Base-by-base conservation (phyloP, 2,329 filamentous ascomycete species). In the Trichoderma breve region DNA sequence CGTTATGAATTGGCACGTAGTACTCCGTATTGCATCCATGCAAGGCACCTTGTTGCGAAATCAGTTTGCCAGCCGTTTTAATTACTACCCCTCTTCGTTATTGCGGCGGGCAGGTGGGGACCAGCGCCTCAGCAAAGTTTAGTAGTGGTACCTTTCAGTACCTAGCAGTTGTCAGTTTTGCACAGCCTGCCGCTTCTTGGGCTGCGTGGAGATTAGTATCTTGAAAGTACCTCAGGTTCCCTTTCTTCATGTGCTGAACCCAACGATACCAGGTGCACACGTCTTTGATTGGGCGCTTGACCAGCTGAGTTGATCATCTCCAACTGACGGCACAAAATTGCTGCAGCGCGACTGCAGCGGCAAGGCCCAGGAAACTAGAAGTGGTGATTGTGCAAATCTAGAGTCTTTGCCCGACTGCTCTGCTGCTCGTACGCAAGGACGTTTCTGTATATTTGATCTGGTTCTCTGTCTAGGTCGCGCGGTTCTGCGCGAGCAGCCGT, bases 401-500 rank as follows among this genome's bases (percentile, higher is more conserved):
- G n/a, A 21, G n/a, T 47, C 34, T 58, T 30, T 26, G 26, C 14
- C n/a, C 30, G 15, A 14, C 28, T 61, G 36, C 43, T 34, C 36
- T 28, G 36, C 39, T 36, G 53, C 14, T 43, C 30, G 7, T 28
- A 34, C 18, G 15, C 30, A n/a, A 24, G 26, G 28, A 28, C 11
- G 14, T 8, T 36, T 36, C 12, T 11, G 15, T 18, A 24, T 32
- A 61, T 21, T 30, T 51, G 39, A 61, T 53, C 57, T 62, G 67
- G 67, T 53, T 28, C 57, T 39, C 28, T 21, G 15, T 62, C 57
- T 36, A 26, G 47, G 67, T 62, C 67, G 67, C 57, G 67, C 67
- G 67, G 57, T 70, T 53, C 34, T 70, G 67, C 67, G 67, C 67
- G 28, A 70, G 67, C 67, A 70, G 67, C 67, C 57, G 67, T 32